A percentile compares a stretch with the other conserved stretches of the same genome.
Conservation (phyloP, 148 eudicot genomes). For the Fagopyrum esculentum region DNA sequence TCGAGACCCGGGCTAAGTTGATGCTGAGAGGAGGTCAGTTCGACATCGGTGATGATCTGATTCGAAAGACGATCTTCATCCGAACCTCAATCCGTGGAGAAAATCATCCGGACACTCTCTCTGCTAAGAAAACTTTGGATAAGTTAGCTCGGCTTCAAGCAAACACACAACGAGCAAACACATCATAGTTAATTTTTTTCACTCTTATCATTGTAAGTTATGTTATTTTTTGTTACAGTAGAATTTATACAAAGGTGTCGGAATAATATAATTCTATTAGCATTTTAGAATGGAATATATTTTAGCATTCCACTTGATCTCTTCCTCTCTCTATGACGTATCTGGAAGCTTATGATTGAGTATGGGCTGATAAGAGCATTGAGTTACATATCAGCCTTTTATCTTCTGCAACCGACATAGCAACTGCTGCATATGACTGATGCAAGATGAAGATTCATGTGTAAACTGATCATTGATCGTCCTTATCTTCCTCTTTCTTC, state of each 20-base stretch:
- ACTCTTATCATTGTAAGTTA: background rate
- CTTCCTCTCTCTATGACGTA: background rate
- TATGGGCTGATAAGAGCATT: no score
- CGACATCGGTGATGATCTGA: conserved; percentile 80
- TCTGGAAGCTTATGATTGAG: no score
- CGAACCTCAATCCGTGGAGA: conserved; percentile 90
- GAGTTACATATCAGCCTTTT: no score
- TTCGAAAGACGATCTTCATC: conserved; percentile 82
- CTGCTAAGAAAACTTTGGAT: conserved; percentile 78
- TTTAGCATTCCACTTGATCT: background rate
- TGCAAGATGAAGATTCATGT: background rate
- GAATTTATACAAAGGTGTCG: background rate
- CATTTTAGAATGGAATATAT: background rate
- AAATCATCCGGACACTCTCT: conserved; percentile 69
- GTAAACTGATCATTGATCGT: background rate
- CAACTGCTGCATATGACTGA: no score
- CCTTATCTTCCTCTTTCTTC: no score
- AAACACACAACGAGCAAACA: conserved; percentile 29
- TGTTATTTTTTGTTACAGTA: background rate
- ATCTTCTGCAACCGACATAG: no score
- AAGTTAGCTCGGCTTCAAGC: conserved; percentile 81
- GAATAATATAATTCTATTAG: background rate
- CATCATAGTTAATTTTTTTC: background rate
- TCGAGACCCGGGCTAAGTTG: conserved; percentile 91
- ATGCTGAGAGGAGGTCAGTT: conserved; percentile 93